Base-by-base conservation (phyloP, 768 basidiomycete species). In the Candolleomyces eurysporus region DNA sequence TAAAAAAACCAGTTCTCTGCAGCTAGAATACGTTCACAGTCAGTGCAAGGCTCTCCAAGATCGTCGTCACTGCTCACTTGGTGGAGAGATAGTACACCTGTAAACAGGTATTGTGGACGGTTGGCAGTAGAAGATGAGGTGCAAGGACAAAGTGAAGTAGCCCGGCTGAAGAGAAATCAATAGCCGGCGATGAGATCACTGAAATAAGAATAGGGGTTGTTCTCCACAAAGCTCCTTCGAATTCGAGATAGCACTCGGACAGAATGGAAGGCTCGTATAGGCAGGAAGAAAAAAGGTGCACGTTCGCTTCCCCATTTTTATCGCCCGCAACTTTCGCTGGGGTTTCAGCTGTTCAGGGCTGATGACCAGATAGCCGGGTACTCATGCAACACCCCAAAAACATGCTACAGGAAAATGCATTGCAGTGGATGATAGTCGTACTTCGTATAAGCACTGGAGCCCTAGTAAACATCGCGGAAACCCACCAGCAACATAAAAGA, bases 401-500 rank as follows among this genome's bases (percentile, higher is more conserved):
- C 36, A 36, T 36, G 36, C 36, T 36, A 36, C 36, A 36, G 6
- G 36, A 46, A 46, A 54, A 31, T 54, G 52, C 52, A 54, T 36
- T 36, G 36, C 52, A 54, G 52, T 54, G 52, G 52, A 54, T 54
- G 52, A 54, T 54, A 46, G 45, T 51, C 52, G 32, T 54, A 54
- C 52, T 54, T 39, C 21, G 39, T 54, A 36, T 54, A 54, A 54
- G 52, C 52, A 54, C 26, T 36, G 36, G 36, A 36, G 36, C 36
- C 36, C 52, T 54, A 39, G 30, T 54, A 39, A 54, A 16, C 52
- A 30, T 62, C 48, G 63, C 49, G 59, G 61, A 57, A 61, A 60
- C 58, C 50, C 52, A 50, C 48, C 45, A 51, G 51, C 63, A 61
- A 51, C 55, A 59, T 48, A 58, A 57, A 63, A 63, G 59, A 62